Evolutionary conservation across 768 basidiomycete genomes (phyloP).

Genomic region (Nidularia pulvinata): DNA sequence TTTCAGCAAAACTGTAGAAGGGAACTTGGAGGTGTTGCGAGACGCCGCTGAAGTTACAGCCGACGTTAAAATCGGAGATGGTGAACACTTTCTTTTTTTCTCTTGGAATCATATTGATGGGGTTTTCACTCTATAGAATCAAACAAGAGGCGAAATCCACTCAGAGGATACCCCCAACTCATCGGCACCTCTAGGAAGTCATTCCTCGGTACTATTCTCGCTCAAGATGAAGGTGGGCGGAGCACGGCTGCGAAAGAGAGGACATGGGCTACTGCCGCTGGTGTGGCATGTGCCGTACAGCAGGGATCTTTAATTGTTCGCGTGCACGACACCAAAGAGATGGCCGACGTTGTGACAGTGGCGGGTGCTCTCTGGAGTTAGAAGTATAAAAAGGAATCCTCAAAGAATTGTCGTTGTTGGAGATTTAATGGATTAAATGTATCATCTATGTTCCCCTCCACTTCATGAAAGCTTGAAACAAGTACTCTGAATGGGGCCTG

Average conservation of each 20-base stretch:
- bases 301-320: conserved; percentile 74
- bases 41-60: conserved; percentile 44
- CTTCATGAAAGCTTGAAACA: too few species aligned
- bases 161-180: conserved; percentile 63
- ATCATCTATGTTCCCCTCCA: too few species aligned
- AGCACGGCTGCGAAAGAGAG: conserved; percentile 67
- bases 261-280: conserved; percentile 77
- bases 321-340: conserved; percentile 79
- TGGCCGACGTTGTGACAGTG: conserved; percentile 73
- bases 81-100: conserved; percentile 11
- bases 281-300: conserved; percentile 72
- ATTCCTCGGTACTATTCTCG: conserved; percentile 72
- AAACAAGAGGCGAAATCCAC: conserved; percentile 35
- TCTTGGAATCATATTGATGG: background rate
- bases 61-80: conserved; percentile 26
- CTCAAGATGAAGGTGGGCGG: conserved; percentile 45
- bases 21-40: conserved; percentile 71
- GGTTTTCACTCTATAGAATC: conserved; percentile 5
- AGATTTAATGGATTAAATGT: too few species aligned
- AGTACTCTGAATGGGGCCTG: too few species aligned
- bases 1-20: conserved; percentile 85
- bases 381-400: background rate
- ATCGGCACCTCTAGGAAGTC: conserved; percentile 86
- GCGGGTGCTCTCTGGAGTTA: conserved; percentile 57
- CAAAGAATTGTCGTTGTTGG: too few species aligned